Base-by-base conservation (phyloP, 139 green algal genomes). In the Tetradesmus lagerheimii region DNA sequence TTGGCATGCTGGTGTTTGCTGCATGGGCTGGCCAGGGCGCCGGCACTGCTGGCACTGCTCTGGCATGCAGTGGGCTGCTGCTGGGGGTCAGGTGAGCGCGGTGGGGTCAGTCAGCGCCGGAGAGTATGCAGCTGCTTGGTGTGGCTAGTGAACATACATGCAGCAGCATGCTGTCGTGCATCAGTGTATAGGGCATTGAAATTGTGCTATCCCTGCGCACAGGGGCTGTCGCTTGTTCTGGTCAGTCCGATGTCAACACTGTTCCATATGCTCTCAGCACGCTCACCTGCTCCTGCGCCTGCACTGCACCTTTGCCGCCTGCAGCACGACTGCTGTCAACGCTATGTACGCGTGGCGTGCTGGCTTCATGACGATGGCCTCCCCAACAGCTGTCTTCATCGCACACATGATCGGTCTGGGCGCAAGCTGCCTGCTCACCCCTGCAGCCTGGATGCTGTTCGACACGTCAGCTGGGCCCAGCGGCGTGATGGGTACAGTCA, bases 331-430 rank as follows among this genome's bases (percentile, higher is more conserved):
- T 45, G 86, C 86, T 35, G 47, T 82, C 43, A 76, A 90, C n/a
- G 75, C 66, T 29, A 76, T 89, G 85, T 89, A 89, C 41, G 85
- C 85, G 11, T 89, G 74, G 71, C 39, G 53, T 16, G 79, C 87
- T n/a, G 87, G 87, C 15, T 87, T 75, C 53, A 86, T 86, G 47
- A 41, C 80, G 37, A 85, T 91, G 77, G 53, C 87, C 15, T 80
- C 29, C 78, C 87, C 87, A 4, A 86, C 37, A 4, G 87, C 87
- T 31, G 38, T 91, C 12, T 87, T 91, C 23, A 29, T 80, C 3
- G 66, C 78, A 9, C 41, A 91, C 47, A 15, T 80, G 29, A 37
- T 91, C 45, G 87, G 87, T 38, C 8, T 67, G 4, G 39, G 1
- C 27, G 45, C 75, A 25, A 77, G 87, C 35, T 85, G 76, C 77